These are phyloP conservation scores for Rosa hybrid DNA, from an alignment of 331 rosid species.

Conservation along the genomic window DNA sequence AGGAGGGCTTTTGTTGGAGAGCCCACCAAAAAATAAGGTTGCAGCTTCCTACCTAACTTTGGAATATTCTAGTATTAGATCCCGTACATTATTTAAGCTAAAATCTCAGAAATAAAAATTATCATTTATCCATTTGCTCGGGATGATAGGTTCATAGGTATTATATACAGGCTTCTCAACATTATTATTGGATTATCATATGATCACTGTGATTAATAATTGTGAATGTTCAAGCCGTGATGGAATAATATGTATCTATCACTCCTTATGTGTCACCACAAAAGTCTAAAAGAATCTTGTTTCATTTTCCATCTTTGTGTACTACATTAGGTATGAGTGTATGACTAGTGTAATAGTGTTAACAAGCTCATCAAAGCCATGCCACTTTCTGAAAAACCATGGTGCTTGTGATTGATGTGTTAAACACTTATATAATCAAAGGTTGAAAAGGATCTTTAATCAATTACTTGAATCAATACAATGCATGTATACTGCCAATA, in stretches of 20 bases:
- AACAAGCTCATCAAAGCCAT: neutral
- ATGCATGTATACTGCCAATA: neutral
- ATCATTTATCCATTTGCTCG: neutral
- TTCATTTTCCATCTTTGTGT: neutral
- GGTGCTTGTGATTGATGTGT: neutral
- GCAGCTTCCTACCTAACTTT: neutral
- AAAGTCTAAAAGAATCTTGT: neutral
- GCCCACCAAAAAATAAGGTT: neutral
- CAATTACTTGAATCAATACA: neutral
- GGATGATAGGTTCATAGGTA: neutral
- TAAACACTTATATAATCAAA: neutral
- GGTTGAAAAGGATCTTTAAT: neutral
- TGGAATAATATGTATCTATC: neutral
- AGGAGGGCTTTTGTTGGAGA: neutral
- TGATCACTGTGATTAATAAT: neutral
- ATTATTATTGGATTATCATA: neutral
- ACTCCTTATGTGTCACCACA: neutral
- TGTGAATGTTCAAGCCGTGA: neutral
- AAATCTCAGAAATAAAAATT: neutral
- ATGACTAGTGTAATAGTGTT: neutral
- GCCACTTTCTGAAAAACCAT: neutral
- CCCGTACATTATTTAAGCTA: neutral
- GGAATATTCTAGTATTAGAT: neutral
- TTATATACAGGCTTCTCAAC: neutral
- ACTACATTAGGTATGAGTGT: neutral